Percentiles rank a stretch among this genome's conserved stretches.
Evolutionary conservation across 1,139 yeast species (phyloP).

Genomic region (Protomyces lactucae-debilis): DNA sequence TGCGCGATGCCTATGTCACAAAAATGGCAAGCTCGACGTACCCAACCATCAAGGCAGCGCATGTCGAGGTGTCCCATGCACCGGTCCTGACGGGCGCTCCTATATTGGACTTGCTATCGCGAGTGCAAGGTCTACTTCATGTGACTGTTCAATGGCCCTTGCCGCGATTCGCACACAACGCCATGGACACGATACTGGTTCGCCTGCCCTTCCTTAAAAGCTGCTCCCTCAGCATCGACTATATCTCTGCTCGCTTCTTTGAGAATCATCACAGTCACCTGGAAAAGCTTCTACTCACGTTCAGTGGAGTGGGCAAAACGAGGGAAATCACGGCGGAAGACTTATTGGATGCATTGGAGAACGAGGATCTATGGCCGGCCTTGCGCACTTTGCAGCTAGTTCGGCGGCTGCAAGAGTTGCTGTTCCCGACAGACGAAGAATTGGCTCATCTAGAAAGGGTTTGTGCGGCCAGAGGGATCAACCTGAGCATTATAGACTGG

Average conservation of each 20-base stretch:
- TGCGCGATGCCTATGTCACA: slow-evolving; percentile 18
- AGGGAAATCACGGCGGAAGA: slow-evolving; percentile 11
- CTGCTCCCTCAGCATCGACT: slow-evolving; percentile 13
- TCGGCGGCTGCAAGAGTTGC: neutral
- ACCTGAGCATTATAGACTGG: neutral
- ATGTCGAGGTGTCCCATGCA: slow-evolving; percentile 6
- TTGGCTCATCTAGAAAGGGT: neutral
- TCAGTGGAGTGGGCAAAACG: slow-evolving; percentile 16
- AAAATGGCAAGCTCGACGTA: slow-evolving; percentile 6
- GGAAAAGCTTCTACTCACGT: slow-evolving; percentile 1
- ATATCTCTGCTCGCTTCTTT: slow-evolving; percentile 17
- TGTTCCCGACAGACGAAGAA: neutral
- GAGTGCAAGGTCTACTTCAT: neutral
- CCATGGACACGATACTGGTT: slow-evolving; percentile 7
- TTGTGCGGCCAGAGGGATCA: neutral
- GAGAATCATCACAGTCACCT: slow-evolving; percentile 2
- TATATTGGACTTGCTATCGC: neutral
- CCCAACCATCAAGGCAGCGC: neutral
- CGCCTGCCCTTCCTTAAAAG: neutral
- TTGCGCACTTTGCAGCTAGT: neutral
- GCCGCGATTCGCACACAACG: slow-evolving; percentile 12
- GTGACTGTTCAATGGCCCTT: slow-evolving; percentile 18
- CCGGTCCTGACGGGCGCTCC: slow-evolving; percentile 15
- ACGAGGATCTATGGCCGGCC: neutral
- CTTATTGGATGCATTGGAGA: slow-evolving; percentile 7